Evolutionary conservation across 1,284 basidiomycete species (phyloP), one percentile per base, ranked within the genome.

Genomic region (Violaceomyces palustris): DNA sequence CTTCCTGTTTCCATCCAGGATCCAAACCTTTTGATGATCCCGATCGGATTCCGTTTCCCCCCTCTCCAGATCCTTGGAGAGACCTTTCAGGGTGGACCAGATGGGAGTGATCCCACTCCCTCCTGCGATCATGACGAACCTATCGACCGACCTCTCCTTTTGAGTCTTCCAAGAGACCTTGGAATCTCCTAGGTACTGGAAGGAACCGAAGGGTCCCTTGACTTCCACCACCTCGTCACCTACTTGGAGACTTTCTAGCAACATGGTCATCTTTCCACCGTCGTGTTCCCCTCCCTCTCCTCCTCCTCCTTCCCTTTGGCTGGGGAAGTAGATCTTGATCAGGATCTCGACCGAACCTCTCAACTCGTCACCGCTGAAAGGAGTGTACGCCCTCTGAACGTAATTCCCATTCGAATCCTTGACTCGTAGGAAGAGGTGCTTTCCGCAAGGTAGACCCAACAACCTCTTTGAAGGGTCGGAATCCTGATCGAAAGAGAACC

Each of bases 371-470:
- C 64, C 64, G 14, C 80, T 82, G 27, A 83, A 76, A 0, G 83
- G 83, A 2, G 83, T 84, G 54, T 84, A 84, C 0, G 82, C 81
- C 21, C 82, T 74, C 55, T 83, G 82, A 0, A 83, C 77, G 1
- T 81, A 48, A 42, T 80, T 77, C 8, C 77, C 77, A 14, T 71
- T 34, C 17, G 30, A 51, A 0, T 29, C 28, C 17, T 45, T 44
- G 12, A 64, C 31, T 8, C 64, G 61, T 6, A 69, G 42, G 23
- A 64, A 83, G 37, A 84, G 79, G 53, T 85, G 83, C 50, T 84
- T 81, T 1, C 83, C 83, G 6, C 78, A 76, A 0, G 81, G 81
- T 9, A 85, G 69, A n/a, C 83, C 83, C 1, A 84, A 75, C 17
- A 67, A 64, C 49, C 80, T 79, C 3, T 78, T 74, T n/a, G n/a